phyloP scores from a whole-genome alignment of 1,284 basidiomycete species.

The Moesziomyces sp. region DNA sequence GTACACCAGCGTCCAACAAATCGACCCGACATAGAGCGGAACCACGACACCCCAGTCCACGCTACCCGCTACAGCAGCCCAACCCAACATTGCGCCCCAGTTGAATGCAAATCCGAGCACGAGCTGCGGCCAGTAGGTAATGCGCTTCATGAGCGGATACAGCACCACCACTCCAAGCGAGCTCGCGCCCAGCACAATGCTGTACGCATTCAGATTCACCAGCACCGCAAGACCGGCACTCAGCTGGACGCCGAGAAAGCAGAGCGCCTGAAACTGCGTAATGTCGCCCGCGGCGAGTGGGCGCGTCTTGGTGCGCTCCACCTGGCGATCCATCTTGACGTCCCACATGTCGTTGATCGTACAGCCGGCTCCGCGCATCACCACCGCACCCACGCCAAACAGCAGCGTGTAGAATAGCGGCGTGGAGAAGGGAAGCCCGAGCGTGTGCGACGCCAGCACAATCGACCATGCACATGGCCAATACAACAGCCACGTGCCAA shows the following conservation, averaged over 20 bases:
- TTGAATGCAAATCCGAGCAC: slow-evolving; percentile 83
- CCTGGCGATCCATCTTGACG: slow-evolving; percentile 84
- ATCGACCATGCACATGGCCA: slow-evolving; percentile 79
- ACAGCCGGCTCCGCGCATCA: slow-evolving; percentile 98
- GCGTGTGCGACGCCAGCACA: slow-evolving; percentile 60
- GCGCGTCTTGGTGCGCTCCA: slow-evolving; percentile 77
- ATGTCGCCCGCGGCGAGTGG: slow-evolving; percentile 86
- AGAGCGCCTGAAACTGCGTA: slow-evolving; percentile 79
- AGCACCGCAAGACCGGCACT: slow-evolving; percentile 86
- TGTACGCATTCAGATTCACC: slow-evolving; percentile 93
- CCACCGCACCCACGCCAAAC: slow-evolving; percentile 88
- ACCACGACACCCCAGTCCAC: slow-evolving; percentile 79
- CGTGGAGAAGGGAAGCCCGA: slow-evolving; percentile 41
- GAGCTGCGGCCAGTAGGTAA: slow-evolving; percentile 96
- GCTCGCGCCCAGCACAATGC: slow-evolving; percentile 89
- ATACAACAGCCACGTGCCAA: slow-evolving; percentile 88
- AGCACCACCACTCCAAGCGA: slow-evolving; percentile 86
- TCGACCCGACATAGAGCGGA: slow-evolving; percentile 88
- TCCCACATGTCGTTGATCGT: slow-evolving; percentile 99
- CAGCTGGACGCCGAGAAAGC: slow-evolving; percentile 86
- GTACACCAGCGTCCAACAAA: slow-evolving; percentile 94
- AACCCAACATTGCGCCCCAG: slow-evolving; percentile 95
- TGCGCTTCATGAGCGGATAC: slow-evolving; percentile 97
- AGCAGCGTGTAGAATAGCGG: slow-evolving; percentile 72
- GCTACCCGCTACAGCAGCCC: slow-evolving; percentile 87